Evolutionary conservation across 345 rosid species (phyloP).

Genomic region (Gossypium bickii): DNA sequence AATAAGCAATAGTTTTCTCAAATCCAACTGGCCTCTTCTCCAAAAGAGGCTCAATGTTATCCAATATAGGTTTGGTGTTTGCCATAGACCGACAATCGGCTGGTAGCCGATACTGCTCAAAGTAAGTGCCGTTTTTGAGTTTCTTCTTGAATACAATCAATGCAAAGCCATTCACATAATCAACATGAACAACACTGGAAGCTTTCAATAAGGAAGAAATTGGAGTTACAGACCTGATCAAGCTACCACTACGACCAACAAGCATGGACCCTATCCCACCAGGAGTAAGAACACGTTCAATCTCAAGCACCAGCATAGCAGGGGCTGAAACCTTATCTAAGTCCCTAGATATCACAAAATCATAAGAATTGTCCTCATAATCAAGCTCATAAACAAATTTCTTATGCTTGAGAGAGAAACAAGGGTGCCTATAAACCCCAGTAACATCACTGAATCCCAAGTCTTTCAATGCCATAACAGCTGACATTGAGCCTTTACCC

Average conservation of each 20-base stretch:
- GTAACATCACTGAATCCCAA: constrained; percentile 55
- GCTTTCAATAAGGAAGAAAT: constrained; percentile 63
- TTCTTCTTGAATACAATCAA: constrained; percentile 70
- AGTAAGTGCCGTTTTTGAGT: constrained; percentile 27
- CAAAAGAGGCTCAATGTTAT: constrained; percentile 53
- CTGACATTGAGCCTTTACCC: constrained; percentile 60
- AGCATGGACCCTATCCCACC: constrained; percentile 87
- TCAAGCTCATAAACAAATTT: constrained; percentile 50
- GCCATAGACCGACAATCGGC: constrained; percentile 49
- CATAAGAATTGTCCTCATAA: constrained; percentile 61
- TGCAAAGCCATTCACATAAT: constrained; percentile 45
- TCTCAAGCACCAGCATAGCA: constrained; percentile 73
- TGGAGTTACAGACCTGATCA: constrained; percentile 71
- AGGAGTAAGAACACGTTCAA: constrained; percentile 72
- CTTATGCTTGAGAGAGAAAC: constrained; percentile 60
- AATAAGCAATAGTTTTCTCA: constrained; percentile 43
- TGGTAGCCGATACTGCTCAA: constrained; percentile 52
- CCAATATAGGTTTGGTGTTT: constrained; percentile 42
- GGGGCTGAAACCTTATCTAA: constrained; percentile 58
- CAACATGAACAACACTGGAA: constrained; percentile 66
- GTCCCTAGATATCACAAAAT: constrained; percentile 66
- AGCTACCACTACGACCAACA: constrained; percentile 39
- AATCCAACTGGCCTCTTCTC: constrained; percentile 36
- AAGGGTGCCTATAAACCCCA: constrained; percentile 44
- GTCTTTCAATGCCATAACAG: constrained; percentile 47